Percentiles rank a stretch among this genome's conserved stretches.
phyloP scores from a whole-genome alignment of 768 basidiomycete species.

The Russula abietina region DNA sequence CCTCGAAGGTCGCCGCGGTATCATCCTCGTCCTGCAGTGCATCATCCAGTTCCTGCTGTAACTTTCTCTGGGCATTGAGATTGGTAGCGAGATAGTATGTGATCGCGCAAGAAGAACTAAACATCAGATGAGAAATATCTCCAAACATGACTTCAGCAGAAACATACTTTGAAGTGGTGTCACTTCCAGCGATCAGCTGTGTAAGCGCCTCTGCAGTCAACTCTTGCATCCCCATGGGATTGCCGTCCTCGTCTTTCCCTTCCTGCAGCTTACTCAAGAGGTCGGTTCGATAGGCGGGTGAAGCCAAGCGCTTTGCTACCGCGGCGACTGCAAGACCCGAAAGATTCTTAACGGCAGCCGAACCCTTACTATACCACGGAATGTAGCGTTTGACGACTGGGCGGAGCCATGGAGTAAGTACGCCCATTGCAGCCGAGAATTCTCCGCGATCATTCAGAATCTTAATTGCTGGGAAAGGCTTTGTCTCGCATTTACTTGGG shows the following conservation, averaged over 20 bases:
- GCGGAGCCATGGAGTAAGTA: slow-evolving; percentile 35
- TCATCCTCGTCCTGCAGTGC: slow-evolving; percentile 57
- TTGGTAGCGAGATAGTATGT: slow-evolving; percentile 74
- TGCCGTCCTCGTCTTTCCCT: slow-evolving; percentile 73
- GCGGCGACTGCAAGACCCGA: slow-evolving; percentile 31
- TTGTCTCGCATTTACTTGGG: slow-evolving; percentile 38
- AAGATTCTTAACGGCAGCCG: slow-evolving; percentile 32
- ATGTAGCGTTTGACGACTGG: slow-evolving; percentile 31
- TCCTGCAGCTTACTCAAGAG: slow-evolving; percentile 74
- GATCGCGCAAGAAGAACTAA: slow-evolving; percentile 84
- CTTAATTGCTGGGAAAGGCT: slow-evolving; percentile 70
- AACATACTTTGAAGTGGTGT: slow-evolving; percentile 86
- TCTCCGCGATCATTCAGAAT: slow-evolving; percentile 50
- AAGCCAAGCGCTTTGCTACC: slow-evolving; percentile 67
- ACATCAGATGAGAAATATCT: neutral
- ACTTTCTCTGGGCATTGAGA: slow-evolving; percentile 56
- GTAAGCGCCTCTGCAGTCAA: slow-evolving; percentile 86
- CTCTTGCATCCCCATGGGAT: slow-evolving; percentile 74
- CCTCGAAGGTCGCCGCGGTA: slow-evolving; percentile 52
- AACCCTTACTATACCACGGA: slow-evolving; percentile 37
- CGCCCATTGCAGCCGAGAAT: slow-evolving; percentile 38
- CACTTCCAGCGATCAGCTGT: slow-evolving; percentile 81
- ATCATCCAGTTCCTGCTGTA: slow-evolving; percentile 70
- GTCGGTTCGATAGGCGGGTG: slow-evolving; percentile 69
- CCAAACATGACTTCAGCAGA: slow-evolving; percentile 4